These are phyloP conservation scores for Penstemon barbatus DNA, from an alignment of 257 asterid species.

Conservation along the genomic window DNA sequence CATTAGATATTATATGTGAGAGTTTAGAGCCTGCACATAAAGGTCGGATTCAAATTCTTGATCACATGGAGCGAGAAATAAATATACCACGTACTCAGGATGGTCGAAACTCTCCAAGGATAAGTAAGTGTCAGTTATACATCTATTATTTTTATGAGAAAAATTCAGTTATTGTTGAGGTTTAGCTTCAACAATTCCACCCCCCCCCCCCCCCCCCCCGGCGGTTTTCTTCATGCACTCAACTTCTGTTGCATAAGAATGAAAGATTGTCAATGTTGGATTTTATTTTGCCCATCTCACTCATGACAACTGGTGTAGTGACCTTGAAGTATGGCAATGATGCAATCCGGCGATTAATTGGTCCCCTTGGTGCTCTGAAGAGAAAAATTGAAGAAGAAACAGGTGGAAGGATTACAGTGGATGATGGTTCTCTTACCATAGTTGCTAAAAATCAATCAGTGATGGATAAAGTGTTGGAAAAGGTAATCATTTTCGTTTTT, in stretches of 20 bases:
- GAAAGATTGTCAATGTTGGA: constrained; percentile 5
- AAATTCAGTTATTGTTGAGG: constrained; percentile 9
- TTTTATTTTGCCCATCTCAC: constrained; percentile 22
- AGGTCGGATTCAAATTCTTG: constrained; percentile 86
- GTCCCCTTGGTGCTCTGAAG: constrained; percentile 92
- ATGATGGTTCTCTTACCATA: constrained; percentile 74
- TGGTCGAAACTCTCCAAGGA: constrained; percentile 71
- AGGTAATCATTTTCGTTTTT: constrained; percentile 45
- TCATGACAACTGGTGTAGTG: constrained; percentile 46
- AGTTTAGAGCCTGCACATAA: constrained; percentile 72
- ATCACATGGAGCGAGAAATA: constrained; percentile 86
- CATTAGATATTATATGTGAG: constrained; percentile 83
- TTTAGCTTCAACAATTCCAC: constrained; percentile 13
- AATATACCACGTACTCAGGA: constrained; percentile 71
- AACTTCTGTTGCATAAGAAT: background rate
- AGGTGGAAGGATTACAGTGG: constrained; percentile 84
- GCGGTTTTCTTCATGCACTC: constrained; percentile 10
- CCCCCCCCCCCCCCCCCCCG: no score
- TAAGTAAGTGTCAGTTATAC: constrained; percentile 44
- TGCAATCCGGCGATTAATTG: constrained; percentile 83
- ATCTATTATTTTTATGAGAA: constrained; percentile 3
- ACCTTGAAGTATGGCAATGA: constrained; percentile 81
- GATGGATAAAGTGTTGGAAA: constrained; percentile 77
- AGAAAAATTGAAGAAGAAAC: constrained; percentile 95
- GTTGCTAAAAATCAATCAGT: constrained; percentile 81